Evolutionary conservation across 768 basidiomycete genomes (phyloP), one percentile per base, ranked within the genome.

Genomic region (Pleurotus giganteus): DNA sequence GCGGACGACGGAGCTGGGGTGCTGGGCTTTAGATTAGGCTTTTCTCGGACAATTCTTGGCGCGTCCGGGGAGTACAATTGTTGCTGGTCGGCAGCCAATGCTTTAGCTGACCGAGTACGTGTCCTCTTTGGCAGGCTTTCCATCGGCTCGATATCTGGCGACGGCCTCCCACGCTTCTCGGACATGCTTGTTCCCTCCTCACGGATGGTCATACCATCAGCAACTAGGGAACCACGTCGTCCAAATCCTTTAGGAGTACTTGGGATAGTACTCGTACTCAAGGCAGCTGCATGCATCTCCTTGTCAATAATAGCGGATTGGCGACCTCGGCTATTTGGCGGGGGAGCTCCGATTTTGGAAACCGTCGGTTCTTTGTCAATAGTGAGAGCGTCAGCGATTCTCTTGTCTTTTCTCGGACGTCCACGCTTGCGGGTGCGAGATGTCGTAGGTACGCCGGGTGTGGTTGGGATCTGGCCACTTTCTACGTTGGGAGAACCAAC

Each of bases 351-450:
- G n/a, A n/a, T n/a, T 32, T 32, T 13, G 31, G 31, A 32, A 32
- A 32, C 23, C 21, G 43, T 27, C 12, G 17, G 2, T 9, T 45
- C 42, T 17, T 5, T 24, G 5, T 43, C 47, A 12, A 13, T 32
- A 13, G 27, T 49, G 8, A 24, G 4, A 32, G 23, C 9, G n/a
- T 13, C 31, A 13, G 13, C 31, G 13, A 32, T 13, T 6, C 7
- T 9, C 29, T 49, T 49, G 23, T 13, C 15, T 60, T 70, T 69
- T 19, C 53, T 54, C n/a, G 67, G 67, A 17, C 76, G 71, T 23
- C 75, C 75, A 13, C 74, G 77, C 47, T 75, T 77, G 64, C 69
- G 78, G 27, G 68, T 64, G 44, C 47, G 17, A 56, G 61, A 26
- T 32, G 17, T 21, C n/a, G 45, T 21, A 31, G 34, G 50, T 24